These are phyloP conservation scores for Hyparrhenia diplandra DNA, from an alignment of 176 grass and related monocot species.

Conservation along the genomic window DNA sequence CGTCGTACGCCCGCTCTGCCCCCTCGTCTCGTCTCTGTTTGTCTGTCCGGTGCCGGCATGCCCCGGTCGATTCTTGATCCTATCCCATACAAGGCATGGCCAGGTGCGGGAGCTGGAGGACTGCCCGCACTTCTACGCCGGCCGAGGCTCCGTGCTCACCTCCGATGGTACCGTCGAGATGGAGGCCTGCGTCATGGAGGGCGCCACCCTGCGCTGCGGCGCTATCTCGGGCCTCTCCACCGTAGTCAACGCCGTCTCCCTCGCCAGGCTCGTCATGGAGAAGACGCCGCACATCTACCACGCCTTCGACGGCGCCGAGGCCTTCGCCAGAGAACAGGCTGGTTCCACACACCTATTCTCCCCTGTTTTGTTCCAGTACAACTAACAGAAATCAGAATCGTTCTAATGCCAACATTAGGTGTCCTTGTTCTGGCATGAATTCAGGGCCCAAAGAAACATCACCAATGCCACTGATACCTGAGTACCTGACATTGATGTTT, in stretches of 20 bases:
- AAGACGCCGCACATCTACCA: conserved; percentile 92
- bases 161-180: conserved; percentile 71
- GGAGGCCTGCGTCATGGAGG: conserved; percentile 93
- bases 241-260: conserved; percentile 73
- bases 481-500: background rate
- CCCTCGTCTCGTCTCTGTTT: background rate
- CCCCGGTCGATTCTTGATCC: no score
- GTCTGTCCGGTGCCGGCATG: no score
- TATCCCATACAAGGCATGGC: no score
- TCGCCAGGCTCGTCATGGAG: conserved; percentile 83
- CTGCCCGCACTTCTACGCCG: conserved; percentile 83
- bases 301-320: conserved; percentile 76
- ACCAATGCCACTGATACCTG: background rate
- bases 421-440: background rate
- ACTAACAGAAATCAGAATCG: no score
- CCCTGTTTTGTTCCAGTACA: no score
- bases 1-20: conserved; percentile 41
- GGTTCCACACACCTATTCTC: background rate
- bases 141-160: conserved; percentile 76
- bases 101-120: conserved; percentile 85
- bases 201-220: conserved; percentile 57
- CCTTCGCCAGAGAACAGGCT: conserved; percentile 75
- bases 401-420: background rate
- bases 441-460: background rate
- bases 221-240: conserved; percentile 66